phyloP scores from a whole-genome alignment of 495 filamentous ascomycete species.

The Penicillium maclennaniae region DNA sequence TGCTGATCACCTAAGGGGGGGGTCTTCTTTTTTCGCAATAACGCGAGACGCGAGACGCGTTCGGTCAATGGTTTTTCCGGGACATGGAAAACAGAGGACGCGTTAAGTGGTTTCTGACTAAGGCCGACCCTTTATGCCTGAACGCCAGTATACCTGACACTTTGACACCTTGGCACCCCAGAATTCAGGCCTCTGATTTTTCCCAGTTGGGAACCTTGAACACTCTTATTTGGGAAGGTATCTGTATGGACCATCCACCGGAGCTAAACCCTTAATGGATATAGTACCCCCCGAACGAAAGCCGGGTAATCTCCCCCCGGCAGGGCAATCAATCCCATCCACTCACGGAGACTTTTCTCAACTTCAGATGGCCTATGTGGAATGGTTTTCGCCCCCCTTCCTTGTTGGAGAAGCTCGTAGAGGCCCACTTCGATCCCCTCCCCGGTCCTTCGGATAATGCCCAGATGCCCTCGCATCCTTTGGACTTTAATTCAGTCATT shows the following conservation, averaged over 20 bases:
- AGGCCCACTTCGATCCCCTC: constrained; percentile 1
- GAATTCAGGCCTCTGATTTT: too few relatives aligned
- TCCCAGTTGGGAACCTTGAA: neutral
- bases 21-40: constrained; percentile 15
- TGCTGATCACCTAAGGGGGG: constrained; percentile 7
- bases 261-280: neutral
- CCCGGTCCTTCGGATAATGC: constrained; percentile 6
- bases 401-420: neutral
- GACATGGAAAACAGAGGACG: constrained; percentile 11
- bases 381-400: neutral
- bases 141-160: neutral
- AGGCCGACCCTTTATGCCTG: neutral
- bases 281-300: constrained; percentile 4
- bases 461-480: constrained; percentile 1
- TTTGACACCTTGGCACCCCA: neutral
- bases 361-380: neutral
- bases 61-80: constrained; percentile 13
- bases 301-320: neutral
- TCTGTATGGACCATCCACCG: neutral
- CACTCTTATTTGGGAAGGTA: neutral
- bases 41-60: constrained; percentile 41
- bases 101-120: constrained; percentile 39
- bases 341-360: neutral
- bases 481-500: constrained; percentile 5
- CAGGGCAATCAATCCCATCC: neutral